phyloP scores from a whole-genome alignment of 2,329 filamentous ascomycete genomes.

The Sporothrix curviconia region DNA sequence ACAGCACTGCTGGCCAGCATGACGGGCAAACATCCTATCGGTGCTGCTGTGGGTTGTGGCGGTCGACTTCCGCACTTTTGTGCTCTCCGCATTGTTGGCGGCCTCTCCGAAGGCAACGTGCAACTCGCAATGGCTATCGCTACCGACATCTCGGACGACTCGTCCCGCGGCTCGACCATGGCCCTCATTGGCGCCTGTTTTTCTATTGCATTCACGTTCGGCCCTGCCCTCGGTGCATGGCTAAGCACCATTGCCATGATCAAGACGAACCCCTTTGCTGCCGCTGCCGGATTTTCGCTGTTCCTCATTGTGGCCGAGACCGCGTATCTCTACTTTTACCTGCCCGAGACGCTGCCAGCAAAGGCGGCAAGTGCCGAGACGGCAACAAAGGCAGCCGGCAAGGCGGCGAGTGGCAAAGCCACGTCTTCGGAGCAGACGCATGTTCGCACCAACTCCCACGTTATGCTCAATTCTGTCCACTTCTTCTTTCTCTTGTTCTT shows the following conservation, averaged over 20 bases:
- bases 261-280: slow-evolving; percentile 85
- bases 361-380: slow-evolving; percentile 31
- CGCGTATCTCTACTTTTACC: slow-evolving; percentile 70
- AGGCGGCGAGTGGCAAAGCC: slow-evolving; percentile 12
- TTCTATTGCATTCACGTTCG: slow-evolving; percentile 94
- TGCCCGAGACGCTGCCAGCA: slow-evolving; percentile 80
- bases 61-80: slow-evolving; percentile 89
- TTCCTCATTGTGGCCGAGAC: slow-evolving; percentile 82
- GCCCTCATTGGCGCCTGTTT: slow-evolving; percentile 95
- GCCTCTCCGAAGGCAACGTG: slow-evolving; percentile 92
- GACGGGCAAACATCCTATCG: slow-evolving; percentile 83
- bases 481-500: slow-evolving; percentile 93
- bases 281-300: slow-evolving; percentile 82
- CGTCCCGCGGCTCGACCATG: slow-evolving; percentile 83
- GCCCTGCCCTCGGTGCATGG: slow-evolving; percentile 83
- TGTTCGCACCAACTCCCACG: slow-evolving; percentile 72
- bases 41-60: slow-evolving; percentile 92
- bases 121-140: slow-evolving; percentile 95
- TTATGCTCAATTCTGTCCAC: slow-evolving; percentile 76
- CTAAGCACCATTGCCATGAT: slow-evolving; percentile 72
- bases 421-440: slow-evolving; percentile 18
- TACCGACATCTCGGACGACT: slow-evolving; percentile 86
- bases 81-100: slow-evolving; percentile 91
- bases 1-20: slow-evolving; percentile 86
- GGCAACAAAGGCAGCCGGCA: slow-evolving; percentile 73